Evolutionary conservation across 129 eudicot genomes (phyloP), one percentile per base, ranked within the genome.

Genomic region (Flaveria sonorensis): DNA sequence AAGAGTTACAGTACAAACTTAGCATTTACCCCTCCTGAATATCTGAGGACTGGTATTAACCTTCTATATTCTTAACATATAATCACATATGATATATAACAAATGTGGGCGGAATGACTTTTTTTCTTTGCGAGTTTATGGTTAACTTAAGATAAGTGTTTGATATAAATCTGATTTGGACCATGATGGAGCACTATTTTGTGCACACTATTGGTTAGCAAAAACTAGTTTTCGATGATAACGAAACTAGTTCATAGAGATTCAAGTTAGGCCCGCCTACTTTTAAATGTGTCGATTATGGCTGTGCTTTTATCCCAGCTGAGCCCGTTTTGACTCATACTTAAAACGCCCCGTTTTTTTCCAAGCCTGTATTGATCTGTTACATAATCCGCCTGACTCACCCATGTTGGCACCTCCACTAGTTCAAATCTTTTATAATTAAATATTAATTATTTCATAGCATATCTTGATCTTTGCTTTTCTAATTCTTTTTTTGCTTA

Each of bases 11-110:
- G 97, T 63, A 92, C 97, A 19, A 92, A 92, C 83, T 77, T 92
- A 67, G 96, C 97, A 62, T 92, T 89, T 74, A 92, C 97, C 19
- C 97, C 97, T 76, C 96, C 97, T 15, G 96, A 92, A 74, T 88
- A 92, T 83, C 83, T 92, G 50, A 81, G 92, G 76, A 89, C 93
- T 43, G 97, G 97, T 92, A 87, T 62, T 3, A 16, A 59, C 65
- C 48, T 64, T 73, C 6, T 62, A 7, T 63, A 1, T 63, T 32
- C 46, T 6, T 63, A 30, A 16, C 67, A 24, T 1, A 59, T 59
- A 59, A 59, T 59, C 65, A 23, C 7, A 59, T 21, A 59, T 10
- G 13, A 61, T 60, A 55, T 1, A 7, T 55, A 55, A 21, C 14
- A 21, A 7, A 3, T 56, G 28, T 56, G 62, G 62, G 28, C 5